Percentiles rank a stretch among this genome's conserved stretches.
Evolutionary conservation across 148 eudicot species (phyloP).

Genomic region (Mesembryanthemum crystallinum): DNA sequence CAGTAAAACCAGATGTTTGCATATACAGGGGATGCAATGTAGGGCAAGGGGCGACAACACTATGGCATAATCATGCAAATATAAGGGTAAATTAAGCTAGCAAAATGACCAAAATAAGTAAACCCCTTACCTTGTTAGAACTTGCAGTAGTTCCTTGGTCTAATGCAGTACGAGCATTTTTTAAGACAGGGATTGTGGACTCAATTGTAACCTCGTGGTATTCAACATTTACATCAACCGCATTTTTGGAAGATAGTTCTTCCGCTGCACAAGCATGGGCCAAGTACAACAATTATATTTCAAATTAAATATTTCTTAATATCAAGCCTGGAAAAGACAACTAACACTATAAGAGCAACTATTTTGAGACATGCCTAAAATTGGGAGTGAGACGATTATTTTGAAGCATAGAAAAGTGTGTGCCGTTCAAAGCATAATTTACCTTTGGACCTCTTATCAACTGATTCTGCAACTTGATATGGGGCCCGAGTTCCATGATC

Average conservation of each 20-base stretch:
- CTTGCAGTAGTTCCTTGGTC: constrained; percentile 13
- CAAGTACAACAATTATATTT: no score
- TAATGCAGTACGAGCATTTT: constrained; percentile 18
- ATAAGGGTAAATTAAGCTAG: background rate
- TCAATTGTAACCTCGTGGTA: constrained; percentile 23
- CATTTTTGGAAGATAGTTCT: background rate
- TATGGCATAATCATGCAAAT: background rate
- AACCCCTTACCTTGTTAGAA: constrained; percentile 34
- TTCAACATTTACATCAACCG: constrained; percentile 18
- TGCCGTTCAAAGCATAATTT: background rate
- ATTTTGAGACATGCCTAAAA: background rate
- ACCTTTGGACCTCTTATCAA: constrained; percentile 28
- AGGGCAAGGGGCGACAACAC: no score
- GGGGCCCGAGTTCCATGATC: background rate
- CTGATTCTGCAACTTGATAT: constrained; percentile 4
- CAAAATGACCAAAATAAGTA: background rate
- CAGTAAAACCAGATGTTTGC: no score
- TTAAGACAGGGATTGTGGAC: constrained; percentile 11
- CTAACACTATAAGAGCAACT: background rate
- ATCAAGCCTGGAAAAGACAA: background rate
- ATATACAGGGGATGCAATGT: no score
- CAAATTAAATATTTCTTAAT: no score
- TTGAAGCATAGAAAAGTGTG: background rate
- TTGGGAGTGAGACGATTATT: background rate
- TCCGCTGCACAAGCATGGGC: constrained; percentile 27